phyloP scores from a whole-genome alignment of 2,329 filamentous ascomycete genomes.

The Epichloe sibirici region DNA sequence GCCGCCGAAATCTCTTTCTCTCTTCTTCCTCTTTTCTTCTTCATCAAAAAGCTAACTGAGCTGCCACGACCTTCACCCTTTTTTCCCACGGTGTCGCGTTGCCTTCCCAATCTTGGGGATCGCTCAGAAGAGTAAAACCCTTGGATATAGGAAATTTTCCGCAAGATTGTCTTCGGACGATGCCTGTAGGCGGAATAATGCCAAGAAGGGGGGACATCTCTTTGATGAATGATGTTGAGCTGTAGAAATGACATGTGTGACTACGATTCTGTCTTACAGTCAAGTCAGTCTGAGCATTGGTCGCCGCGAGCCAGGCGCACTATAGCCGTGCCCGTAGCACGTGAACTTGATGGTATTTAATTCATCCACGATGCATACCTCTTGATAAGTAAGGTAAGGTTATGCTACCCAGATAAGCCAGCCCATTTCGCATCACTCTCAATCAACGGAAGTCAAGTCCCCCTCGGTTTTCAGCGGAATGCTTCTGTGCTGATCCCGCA shows the following conservation, averaged over 20 bases:
- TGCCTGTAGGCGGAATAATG: conserved; percentile 39
- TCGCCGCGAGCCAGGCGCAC: too few relatives aligned
- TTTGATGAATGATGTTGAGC: background rate
- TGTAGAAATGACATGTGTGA: background rate
- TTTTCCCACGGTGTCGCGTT: conserved; percentile 47
- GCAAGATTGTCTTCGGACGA: conserved; percentile 22
- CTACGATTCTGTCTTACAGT: too few relatives aligned
- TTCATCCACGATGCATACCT: too few relatives aligned
- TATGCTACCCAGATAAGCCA: too few relatives aligned
- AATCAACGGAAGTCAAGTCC: conserved; percentile 6
- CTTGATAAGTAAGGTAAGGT: too few relatives aligned
- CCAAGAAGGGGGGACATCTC: conserved; percentile 46
- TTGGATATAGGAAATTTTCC: conserved; percentile 53
- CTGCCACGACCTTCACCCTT: conserved; percentile 51
- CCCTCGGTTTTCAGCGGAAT: conserved; percentile 15
- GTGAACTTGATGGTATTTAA: background rate
- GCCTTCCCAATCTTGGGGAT: conserved; percentile 38
- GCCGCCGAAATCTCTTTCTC: conserved; percentile 18
- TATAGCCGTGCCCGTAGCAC: too few relatives aligned
- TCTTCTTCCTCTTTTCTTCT: conserved; percentile 30
- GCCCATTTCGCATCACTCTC: conserved; percentile 8
- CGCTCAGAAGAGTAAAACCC: conserved; percentile 47
- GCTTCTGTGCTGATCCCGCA: conserved; percentile 40
- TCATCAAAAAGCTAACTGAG: conserved; percentile 54
- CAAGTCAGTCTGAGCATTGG: too few relatives aligned